phyloP scores from a whole-genome alignment of 1,139 yeast genomes.

The Torulaspora pretoriensis region DNA sequence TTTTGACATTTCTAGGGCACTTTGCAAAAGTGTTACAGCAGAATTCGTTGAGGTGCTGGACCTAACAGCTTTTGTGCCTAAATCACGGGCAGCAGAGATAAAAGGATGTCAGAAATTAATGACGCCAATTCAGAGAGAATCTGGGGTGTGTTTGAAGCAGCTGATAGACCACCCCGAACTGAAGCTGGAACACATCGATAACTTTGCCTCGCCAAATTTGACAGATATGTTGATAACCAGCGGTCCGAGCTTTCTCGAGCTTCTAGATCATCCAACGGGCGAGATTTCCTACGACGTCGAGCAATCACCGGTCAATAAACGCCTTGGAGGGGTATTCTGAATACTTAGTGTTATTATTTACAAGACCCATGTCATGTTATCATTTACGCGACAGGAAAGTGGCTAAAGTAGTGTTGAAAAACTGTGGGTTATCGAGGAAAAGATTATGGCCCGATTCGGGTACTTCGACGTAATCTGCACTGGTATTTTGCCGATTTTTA shows the following conservation, averaged over 20 bases:
- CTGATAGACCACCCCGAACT: background rate
- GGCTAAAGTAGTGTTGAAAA: slow-evolving; percentile 50
- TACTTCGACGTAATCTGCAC: slow-evolving; percentile 44
- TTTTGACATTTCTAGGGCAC: slow-evolving; percentile 17
- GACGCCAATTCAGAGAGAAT: background rate
- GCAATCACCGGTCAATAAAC: background rate
- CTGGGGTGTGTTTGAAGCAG: background rate
- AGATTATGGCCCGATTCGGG: slow-evolving; percentile 71
- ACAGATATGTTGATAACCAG: slow-evolving; percentile 11
- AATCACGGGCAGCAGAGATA: background rate
- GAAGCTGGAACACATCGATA: background rate
- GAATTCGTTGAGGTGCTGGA: slow-evolving; percentile 9
- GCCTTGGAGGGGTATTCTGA: background rate
- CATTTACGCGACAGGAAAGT: slow-evolving; percentile 38
- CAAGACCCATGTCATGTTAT: background rate
- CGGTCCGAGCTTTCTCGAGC: slow-evolving; percentile 10
- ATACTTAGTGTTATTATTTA: background rate
- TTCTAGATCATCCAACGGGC: background rate
- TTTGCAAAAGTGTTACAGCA: slow-evolving; percentile 1
- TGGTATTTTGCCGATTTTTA: slow-evolving; percentile 27
- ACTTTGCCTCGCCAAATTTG: slow-evolving; percentile 9
- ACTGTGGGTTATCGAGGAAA: slow-evolving; percentile 67
- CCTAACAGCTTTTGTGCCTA: background rate
- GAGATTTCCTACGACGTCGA: background rate
- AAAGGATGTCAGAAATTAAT: background rate